These are phyloP conservation scores for Komagataella pastoris DNA, from an alignment of 805 yeast species.

Conservation along the genomic window DNA sequence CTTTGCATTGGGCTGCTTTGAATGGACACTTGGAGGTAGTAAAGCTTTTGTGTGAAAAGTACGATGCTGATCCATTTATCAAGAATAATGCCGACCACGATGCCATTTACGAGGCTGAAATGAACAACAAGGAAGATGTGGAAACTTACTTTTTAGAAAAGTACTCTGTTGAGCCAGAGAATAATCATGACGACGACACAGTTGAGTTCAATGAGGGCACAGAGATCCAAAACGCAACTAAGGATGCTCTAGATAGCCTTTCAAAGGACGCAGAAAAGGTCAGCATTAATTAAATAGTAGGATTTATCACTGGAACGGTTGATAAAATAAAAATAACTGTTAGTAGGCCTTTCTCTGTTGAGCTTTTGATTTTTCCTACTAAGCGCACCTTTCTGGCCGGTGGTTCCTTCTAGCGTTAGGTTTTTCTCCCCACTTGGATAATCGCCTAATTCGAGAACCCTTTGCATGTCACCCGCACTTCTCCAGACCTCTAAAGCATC, in stretches of 20 bases:
- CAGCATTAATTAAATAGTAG: neutral
- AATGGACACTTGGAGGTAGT: conserved; percentile 75
- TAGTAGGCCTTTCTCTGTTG: neutral
- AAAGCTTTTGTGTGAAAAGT: conserved; percentile 52
- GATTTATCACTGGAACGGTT: neutral
- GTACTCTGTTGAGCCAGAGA: conserved; percentile 56
- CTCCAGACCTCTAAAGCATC: neutral
- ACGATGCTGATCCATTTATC: conserved; percentile 67
- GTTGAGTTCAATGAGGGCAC: conserved; percentile 30
- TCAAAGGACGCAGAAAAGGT: neutral
- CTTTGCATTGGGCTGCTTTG: conserved; percentile 92
- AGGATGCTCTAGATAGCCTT: neutral
- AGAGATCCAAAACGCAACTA: conserved; percentile 23
- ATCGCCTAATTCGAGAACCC: neutral
- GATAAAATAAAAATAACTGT: neutral
- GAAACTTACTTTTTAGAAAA: conserved; percentile 66
- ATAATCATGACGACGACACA: conserved; percentile 23
- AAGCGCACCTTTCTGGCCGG: neutral
- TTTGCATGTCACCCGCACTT: neutral
- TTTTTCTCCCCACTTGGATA: neutral
- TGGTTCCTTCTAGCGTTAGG: too few species aligned
- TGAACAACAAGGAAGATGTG: conserved; percentile 58
- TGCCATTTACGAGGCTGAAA: conserved; percentile 80
- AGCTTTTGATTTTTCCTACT: neutral
- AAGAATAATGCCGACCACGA: conserved; percentile 74